Base-by-base conservation (phyloP, 2,329 filamentous ascomycete genomes). In the Pseudogymnoascus sp. region DNA sequence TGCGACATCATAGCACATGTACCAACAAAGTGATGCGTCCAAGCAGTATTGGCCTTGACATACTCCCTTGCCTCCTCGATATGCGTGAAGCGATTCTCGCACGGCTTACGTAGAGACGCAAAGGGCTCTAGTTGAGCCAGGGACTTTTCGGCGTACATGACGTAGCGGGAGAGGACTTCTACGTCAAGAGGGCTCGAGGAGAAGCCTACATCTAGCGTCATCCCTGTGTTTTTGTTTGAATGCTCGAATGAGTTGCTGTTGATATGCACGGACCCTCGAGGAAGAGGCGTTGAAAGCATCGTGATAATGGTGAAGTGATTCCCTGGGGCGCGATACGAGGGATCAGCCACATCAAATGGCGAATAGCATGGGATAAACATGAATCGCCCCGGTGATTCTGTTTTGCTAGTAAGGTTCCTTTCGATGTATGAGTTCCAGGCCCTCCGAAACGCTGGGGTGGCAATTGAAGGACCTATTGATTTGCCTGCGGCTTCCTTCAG, bases 181-280 rank as follows among this genome's bases (percentile, higher is more conserved):
- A 83, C 61, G 65, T 85, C 82, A 6, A 81, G 73, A 12, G 79
- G 76, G 63, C 81, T 68, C 4, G 74, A 73, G 64, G 83, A 75
- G 71, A 75, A 82, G 18, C 75, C 76, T 1, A 78, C 78, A 62
- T 83, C 77, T 67, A 82, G 82, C 11, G 75, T 71, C 0, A 77
- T 75, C 12, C 70, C 62, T 3, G 73, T 73, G 5, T 69, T 66
- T 8, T 74, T 65, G 22, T 76, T 71, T 18, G 36, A 38, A 38
- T 38, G 36, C 14, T 38, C 36, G 36, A 38, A n/a, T 38, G 36
- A 38, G 1, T 72, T 58, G 2, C 72, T 71, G 9, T 68, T 67
- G 64, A 84, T 81, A 71, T 85, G 83, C 58, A 82, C 77, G 41
- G 74, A 75, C 1, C 83, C 83, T 0, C 81, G 77, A 2, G 80